phyloP scores from a whole-genome alignment of 192 early-diverging fungal genomes.

The Jimgerdemannia lactiflua region DNA sequence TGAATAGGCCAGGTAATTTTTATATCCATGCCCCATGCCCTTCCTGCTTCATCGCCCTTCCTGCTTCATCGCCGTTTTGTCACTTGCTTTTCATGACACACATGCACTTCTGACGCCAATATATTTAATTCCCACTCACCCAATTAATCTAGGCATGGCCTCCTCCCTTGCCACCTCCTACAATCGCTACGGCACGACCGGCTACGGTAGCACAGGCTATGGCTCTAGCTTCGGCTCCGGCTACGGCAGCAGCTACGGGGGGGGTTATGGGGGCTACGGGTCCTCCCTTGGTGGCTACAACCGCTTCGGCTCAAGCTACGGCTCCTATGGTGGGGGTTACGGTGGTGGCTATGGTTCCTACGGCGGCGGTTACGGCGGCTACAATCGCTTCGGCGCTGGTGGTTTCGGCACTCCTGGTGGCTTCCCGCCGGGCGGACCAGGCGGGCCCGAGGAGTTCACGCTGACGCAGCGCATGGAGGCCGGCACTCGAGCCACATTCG shows the following conservation, averaged over 20 bases:
- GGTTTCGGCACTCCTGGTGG: constrained; percentile 31
- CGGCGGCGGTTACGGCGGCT: constrained; percentile 50
- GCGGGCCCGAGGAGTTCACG: constrained; percentile 59
- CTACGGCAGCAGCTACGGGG: constrained; percentile 28
- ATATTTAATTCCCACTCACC: background rate
- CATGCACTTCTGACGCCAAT: background rate
- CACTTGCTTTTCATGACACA: background rate
- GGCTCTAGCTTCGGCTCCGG: constrained; percentile 39
- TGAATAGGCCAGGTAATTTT: constrained; percentile 23
- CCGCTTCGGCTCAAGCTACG: constrained; percentile 31
- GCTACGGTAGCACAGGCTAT: constrained; percentile 37
- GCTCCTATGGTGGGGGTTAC: constrained; percentile 39
- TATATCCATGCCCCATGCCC: background rate
- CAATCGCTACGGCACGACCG: constrained; percentile 25
- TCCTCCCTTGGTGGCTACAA: constrained; percentile 34
- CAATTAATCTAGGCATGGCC: constrained; percentile 13
- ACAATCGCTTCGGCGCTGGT: constrained; percentile 38
- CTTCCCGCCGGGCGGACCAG: constrained; percentile 30
- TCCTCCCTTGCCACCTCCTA: background rate
- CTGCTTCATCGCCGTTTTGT: background rate
- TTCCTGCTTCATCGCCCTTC: background rate
- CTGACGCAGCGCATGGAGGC: constrained; percentile 85
- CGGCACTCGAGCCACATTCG: constrained; percentile 89
- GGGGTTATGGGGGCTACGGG: constrained; percentile 37
- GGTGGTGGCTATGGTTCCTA: constrained; percentile 35